Conservation (phyloP, 129 eudicot genomes). For the Calendula officinalis region DNA sequence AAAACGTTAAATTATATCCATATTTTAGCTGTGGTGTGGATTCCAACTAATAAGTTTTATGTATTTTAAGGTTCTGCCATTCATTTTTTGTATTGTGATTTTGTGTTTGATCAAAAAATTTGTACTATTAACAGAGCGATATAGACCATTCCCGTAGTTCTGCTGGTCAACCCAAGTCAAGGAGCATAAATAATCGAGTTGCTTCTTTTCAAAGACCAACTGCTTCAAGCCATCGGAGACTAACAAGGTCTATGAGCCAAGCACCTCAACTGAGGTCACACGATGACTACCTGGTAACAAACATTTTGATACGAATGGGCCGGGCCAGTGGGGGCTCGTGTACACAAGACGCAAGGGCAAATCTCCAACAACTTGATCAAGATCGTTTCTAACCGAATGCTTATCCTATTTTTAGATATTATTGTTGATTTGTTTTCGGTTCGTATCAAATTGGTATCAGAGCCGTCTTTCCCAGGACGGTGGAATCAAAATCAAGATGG, state of each 20-base stretch:
- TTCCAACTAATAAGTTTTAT: too few relatives aligned
- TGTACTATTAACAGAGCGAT: slow-evolving; percentile 53
- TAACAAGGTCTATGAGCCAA: slow-evolving; percentile 68
- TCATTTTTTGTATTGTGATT: slow-evolving; percentile 1
- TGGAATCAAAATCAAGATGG: too few relatives aligned
- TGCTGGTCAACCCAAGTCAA: slow-evolving; percentile 33
- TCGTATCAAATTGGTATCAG: too few relatives aligned
- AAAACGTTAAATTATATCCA: too few relatives aligned
- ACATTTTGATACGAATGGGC: neutral
- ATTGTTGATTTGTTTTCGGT: too few relatives aligned
- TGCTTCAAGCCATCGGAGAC: slow-evolving; percentile 50
- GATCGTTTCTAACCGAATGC: too few relatives aligned
- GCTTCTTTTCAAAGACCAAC: slow-evolving; percentile 42
- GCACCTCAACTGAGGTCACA: slow-evolving; percentile 54
- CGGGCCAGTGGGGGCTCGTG: neutral
- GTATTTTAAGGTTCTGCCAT: neutral
- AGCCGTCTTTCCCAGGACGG: too few relatives aligned
- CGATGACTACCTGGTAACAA: slow-evolving; percentile 78
- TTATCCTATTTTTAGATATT: too few relatives aligned
- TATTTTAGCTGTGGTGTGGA: too few relatives aligned
- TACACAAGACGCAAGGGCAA: neutral
- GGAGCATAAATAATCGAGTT: slow-evolving; percentile 35
- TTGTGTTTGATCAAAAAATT: slow-evolving; percentile 1
- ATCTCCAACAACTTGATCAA: too few relatives aligned
- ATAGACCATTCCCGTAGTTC: slow-evolving; percentile 44